These are phyloP conservation scores for Pyracantha coccinea DNA, from an alignment of 331 rosid species.

Conservation along the genomic window DNA sequence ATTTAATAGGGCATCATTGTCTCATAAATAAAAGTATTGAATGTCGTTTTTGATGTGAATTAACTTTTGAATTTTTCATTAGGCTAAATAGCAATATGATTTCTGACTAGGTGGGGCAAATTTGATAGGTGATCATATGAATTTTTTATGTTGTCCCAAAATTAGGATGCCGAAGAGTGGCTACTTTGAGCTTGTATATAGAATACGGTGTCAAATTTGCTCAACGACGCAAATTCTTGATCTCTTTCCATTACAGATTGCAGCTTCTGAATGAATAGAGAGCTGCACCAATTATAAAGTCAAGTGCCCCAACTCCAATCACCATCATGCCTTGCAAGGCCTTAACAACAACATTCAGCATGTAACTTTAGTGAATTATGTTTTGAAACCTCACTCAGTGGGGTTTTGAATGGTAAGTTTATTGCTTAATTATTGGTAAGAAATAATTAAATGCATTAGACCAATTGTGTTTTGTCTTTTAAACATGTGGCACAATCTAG, in stretches of 20 bases:
- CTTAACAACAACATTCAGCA: too few relatives aligned
- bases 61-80: neutral
- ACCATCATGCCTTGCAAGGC: too few relatives aligned
- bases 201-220: neutral
- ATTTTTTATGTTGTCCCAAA: neutral
- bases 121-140: neutral
- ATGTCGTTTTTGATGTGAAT: neutral
- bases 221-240: neutral
- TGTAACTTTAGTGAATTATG: too few relatives aligned
- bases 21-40: neutral
- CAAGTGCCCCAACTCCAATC: too few relatives aligned
- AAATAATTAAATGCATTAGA: too few relatives aligned
- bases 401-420: too few relatives aligned
- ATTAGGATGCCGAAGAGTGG: neutral
- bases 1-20: neutral
- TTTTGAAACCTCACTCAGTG: too few relatives aligned
- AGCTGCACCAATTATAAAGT: too few relatives aligned
- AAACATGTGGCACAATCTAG: too few relatives aligned
- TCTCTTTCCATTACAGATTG: neutral
- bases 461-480: too few relatives aligned
- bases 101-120: neutral
- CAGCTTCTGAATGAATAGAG: neutral
- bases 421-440: too few relatives aligned
- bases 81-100: neutral
- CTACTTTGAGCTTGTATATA: too few relatives aligned